Conservation (phyloP, 2,329 filamentous ascomycete species). For the Ophiostoma sp. region DNA sequence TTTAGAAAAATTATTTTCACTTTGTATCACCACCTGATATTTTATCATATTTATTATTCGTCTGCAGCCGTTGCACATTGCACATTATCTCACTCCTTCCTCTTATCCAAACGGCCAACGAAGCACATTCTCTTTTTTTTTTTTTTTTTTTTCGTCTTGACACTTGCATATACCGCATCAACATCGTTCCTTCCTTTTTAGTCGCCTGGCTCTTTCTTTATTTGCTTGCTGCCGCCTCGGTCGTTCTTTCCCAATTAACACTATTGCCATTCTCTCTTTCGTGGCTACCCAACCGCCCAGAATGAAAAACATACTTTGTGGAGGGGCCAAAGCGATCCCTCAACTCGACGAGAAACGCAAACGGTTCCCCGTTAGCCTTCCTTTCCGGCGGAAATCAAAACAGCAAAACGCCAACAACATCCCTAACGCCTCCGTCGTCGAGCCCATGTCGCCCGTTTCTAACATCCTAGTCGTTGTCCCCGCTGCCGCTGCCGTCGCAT, state of each 20-base stretch:
- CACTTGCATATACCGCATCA: background rate
- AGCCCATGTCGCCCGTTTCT: background rate
- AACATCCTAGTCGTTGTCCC: background rate
- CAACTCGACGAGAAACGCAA: conserved; percentile 20
- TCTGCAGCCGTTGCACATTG: background rate
- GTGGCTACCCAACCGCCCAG: background rate
- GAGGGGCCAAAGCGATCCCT: conserved; percentile 7
- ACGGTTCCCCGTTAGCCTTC: background rate
- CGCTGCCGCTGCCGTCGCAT: background rate
- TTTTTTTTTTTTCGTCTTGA: background rate
- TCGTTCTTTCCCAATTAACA: background rate
- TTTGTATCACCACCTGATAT: background rate
- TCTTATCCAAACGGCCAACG: background rate
- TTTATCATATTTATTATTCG: background rate
- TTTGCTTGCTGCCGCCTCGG: background rate
- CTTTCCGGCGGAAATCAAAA: conserved; percentile 17
- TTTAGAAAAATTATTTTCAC: background rate
- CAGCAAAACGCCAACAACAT: background rate
- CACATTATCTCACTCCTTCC: background rate
- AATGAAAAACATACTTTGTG: conserved; percentile 22
- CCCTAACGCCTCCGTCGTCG: background rate
- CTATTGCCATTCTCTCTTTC: background rate
- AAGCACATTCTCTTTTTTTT: background rate
- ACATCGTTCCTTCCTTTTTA: background rate
- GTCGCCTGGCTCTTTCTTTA: background rate